Percentiles rank a stretch among this genome's conserved stretches.
These are phyloP conservation scores for Botrytis squamosa DNA, from an alignment of 2,329 filamentous ascomycete species.

Conservation along the genomic window DNA sequence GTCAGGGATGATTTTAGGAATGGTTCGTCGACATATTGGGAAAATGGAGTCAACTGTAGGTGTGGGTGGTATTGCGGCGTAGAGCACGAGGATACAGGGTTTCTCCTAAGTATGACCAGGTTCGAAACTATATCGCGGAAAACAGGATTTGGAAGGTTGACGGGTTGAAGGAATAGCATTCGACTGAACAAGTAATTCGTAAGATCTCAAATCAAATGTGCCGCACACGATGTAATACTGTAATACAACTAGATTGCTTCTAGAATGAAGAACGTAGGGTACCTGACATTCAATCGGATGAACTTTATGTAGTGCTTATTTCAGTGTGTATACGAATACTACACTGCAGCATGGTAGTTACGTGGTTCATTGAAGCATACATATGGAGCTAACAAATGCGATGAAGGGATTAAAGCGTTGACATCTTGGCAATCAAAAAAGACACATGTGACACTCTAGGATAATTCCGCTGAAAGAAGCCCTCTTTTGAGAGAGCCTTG, in stretches of 20 bases:
- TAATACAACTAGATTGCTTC: conserved; percentile 2
- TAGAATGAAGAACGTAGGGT: conserved; percentile 7
- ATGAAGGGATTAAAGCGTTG: neutral
- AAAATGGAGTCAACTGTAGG: neutral
- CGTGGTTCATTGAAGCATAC: conserved; percentile 14
- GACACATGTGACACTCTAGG: conserved; percentile 7
- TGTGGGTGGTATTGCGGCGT: conserved; percentile 15
- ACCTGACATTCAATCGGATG: neutral
- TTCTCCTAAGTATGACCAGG: neutral
- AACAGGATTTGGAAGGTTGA: conserved; percentile 5
- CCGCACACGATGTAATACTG: conserved; percentile 16
- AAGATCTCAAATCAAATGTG: conserved; percentile 17
- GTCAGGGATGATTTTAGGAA: neutral
- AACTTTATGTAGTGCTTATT: conserved; percentile 18
- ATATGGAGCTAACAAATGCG: neutral
- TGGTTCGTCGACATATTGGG: neutral
- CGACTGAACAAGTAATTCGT: neutral
- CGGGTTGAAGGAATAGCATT: neutral
- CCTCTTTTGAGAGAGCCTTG: neutral
- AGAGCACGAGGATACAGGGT: conserved; percentile 20
- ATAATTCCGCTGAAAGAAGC: neutral
- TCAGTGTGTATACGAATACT: conserved; percentile 12
- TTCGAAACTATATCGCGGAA: neutral
- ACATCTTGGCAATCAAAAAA: conserved; percentile 6
- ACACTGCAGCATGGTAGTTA: conserved; percentile 21